Evolutionary conservation across 257 asterid species (phyloP), one percentile per base, ranked within the genome.

Genomic region (Lavandula angustifolia): DNA sequence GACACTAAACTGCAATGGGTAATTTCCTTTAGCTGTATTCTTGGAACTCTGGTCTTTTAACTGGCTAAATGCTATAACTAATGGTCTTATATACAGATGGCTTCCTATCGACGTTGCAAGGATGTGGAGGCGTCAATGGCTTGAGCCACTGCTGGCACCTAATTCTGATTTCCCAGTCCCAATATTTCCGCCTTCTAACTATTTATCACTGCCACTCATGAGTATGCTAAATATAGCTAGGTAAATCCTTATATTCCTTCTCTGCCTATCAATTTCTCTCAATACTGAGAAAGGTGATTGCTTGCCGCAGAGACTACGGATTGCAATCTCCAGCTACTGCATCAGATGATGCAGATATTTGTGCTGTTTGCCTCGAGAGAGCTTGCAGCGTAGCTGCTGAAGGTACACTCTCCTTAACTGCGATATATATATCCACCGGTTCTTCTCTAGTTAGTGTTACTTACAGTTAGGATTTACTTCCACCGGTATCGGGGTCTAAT

Each of bases 41-140:
- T 58, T 61, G 42, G 11, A 63, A 33, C 54, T 54, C 49, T 16
- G 60, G 17, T 42, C 63, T 34, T 46, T 33, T 31, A 29, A 9
- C 5, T 64, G 54, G 60, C 22, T 14, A 5, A 46, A 34, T 49
- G 64, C 50, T 8, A 62, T 9, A 27, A 65, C n/a, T 58, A 46
- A 61, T 17, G 44, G 55, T 40, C 17, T 5, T 58, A 17, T 70
- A 57, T 11, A 2, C 92, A 94, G 99, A 75, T 94, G 97, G 98
- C 89, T 90, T 53, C 99, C 99, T 43, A 75, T 86, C 41, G 98
- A 94, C 67, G 96, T 94, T 71, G 95, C 98, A 16, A 85, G 95
- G 73, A 88, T 85, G 91, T 91, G 99, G 99, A 95, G 95, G 4
- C 96, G 98, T 53, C 95, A 90, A 81, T 91, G 98, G 99, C 98